Evolutionary conservation across 2,329 filamentous ascomycete species (phyloP), one percentile per base, ranked within the genome.

Genomic region (Albifimbria verrucaria): DNA sequence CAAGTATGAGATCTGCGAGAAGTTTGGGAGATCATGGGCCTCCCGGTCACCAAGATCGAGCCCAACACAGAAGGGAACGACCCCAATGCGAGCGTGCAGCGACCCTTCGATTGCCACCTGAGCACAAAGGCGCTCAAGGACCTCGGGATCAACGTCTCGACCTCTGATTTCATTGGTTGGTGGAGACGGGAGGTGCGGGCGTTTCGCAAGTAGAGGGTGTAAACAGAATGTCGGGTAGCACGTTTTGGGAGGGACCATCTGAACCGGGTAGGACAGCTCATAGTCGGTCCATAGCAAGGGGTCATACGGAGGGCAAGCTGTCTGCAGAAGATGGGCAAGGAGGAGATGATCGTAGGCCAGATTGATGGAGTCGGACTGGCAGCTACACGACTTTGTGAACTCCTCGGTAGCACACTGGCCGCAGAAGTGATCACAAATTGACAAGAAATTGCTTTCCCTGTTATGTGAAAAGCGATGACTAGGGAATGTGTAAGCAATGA

Each of bases 51-150:
- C 46, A 80, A 81, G 7, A 86, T 96, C 69, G 78, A 82, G 62
- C 75, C 87, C 10, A 87, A 90, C 62, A 81, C 84, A 22, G 78
- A 89, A 62, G 88, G 88, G 36, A 88, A 89, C 67, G 87, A 90
- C 58, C 84, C 86, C 6, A 85, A 83, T 56, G 83, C 87, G 44
- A 78, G 79, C 21, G 89, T 92, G 1, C 83, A 92, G 72, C 80
- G 92, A 57, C 92, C 92, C 12, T 96, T 90, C 66, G 91, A 96
- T 71, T 93, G 89, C 62, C 91, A 96, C 70, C 75, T 97, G 45
- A 92, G 89, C 62, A 96, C 89, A 9, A 82, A 81, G 69, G 83
- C 77, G 39, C 72, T 96, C 58, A 82, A 82, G 67, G 83, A 90
- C 15, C 66, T 96, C 56, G 90, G 84, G 0, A 89, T 96, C 57